These are phyloP conservation scores for Trichosporon coremiiforme DNA, from an alignment of 1,284 basidiomycete genomes.

Conservation along the genomic window DNA sequence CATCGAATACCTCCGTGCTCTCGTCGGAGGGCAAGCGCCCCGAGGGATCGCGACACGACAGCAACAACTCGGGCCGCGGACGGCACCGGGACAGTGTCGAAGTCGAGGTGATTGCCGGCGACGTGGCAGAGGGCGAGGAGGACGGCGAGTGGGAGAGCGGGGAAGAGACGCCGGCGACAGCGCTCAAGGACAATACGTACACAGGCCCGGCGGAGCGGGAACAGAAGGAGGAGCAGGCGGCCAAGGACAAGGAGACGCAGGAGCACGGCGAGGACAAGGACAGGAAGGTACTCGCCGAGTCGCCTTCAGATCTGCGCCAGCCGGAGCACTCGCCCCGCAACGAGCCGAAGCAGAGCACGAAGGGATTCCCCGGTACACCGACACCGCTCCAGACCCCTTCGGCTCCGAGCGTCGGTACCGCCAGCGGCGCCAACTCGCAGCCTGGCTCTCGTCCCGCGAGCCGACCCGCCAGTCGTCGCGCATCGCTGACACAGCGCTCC, in stretches of 20 bases:
- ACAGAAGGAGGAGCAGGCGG: background rate
- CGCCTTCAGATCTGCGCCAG: background rate
- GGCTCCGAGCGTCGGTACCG: background rate
- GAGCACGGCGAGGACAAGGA: background rate
- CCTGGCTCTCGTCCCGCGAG: background rate
- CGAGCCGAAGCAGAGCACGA: constrained; percentile 2
- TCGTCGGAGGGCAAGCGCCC: background rate
- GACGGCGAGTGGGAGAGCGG: constrained; percentile 34
- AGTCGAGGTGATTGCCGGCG: constrained; percentile 27
- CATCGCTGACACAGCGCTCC: background rate
- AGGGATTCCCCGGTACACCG: constrained; percentile 7
- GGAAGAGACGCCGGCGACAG: constrained; percentile 26
- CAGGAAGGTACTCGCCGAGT: background rate
- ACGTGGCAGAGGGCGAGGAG: constrained; percentile 1
- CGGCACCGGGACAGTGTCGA: constrained; percentile 14
- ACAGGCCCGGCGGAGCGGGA: background rate
- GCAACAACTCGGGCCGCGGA: background rate
- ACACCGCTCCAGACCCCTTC: constrained; percentile 4
- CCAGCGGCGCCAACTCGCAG: background rate
- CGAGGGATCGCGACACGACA: background rate
- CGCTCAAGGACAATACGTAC: background rate
- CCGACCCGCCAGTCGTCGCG: background rate
- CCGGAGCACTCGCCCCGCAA: background rate
- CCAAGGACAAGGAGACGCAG: constrained; percentile 23
- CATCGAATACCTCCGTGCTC: constrained; percentile 1